phyloP scores from a whole-genome alignment of 208 protist species.

The Trypanosoma scelopori region DNA sequence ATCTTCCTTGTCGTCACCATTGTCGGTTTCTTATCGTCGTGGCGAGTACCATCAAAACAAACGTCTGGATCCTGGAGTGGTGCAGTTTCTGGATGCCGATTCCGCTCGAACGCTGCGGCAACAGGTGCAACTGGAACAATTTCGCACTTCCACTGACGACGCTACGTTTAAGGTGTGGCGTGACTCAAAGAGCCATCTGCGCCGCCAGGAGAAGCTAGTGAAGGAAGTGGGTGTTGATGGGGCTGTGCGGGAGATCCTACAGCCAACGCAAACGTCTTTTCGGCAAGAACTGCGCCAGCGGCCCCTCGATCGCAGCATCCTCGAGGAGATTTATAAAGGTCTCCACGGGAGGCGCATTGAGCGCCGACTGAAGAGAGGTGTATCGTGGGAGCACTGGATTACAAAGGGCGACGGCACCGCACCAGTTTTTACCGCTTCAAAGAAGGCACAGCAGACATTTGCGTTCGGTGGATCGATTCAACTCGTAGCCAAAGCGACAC shows the following conservation, averaged over 20 bases:
- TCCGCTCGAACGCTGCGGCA: constrained; percentile 49
- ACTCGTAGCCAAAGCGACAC: constrained; percentile 46
- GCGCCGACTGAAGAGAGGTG: constrained; percentile 76
- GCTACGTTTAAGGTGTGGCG: constrained; percentile 53
- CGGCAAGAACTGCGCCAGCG: constrained; percentile 67
- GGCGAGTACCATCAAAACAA: constrained; percentile 39
- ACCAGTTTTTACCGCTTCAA: constrained; percentile 76
- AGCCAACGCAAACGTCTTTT: constrained; percentile 61
- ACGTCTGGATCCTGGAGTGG: constrained; percentile 28
- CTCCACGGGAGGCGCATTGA: constrained; percentile 84
- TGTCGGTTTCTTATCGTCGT: background rate
- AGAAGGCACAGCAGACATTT: constrained; percentile 86
- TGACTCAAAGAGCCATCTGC: constrained; percentile 73
- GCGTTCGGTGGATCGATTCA: constrained; percentile 75
- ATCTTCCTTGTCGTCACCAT: no score
- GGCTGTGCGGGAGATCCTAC: constrained; percentile 72
- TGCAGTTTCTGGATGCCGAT: constrained; percentile 41
- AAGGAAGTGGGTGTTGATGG: constrained; percentile 74
- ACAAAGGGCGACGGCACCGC: constrained; percentile 88
- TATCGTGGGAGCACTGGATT: constrained; percentile 92
- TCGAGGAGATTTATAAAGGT: constrained; percentile 90
- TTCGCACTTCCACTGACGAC: constrained; percentile 37
- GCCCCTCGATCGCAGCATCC: constrained; percentile 78
- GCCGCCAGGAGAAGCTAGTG: constrained; percentile 68
- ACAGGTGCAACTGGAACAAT: constrained; percentile 52